Conservation (phyloP, 257 asterid species). For the Phtheirospermum japonicum region DNA sequence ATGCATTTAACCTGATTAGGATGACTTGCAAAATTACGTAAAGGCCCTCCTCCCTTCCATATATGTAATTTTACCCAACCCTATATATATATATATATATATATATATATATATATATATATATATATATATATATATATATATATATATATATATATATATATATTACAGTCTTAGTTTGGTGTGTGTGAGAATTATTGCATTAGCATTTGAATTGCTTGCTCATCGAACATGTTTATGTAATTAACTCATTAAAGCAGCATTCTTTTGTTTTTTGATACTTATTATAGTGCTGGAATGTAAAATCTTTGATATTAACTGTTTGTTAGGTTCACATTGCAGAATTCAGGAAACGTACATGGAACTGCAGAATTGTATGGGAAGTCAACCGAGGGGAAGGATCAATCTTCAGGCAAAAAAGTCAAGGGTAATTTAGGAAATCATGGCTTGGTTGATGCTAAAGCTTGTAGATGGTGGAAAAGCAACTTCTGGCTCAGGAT, state of each 20-base stretch:
- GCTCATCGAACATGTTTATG: no score
- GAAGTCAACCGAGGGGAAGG: constrained; percentile 49
- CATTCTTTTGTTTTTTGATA: not conserved
- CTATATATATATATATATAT: no score
- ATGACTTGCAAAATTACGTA: no score
- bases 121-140: no score
- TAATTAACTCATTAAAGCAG: not conserved
- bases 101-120: no score
- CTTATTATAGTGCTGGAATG: not conserved
- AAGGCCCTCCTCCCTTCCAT: no score
- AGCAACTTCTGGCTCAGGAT: constrained; percentile 69
- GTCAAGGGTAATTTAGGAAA: constrained; percentile 43
- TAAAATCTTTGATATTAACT: not conserved
- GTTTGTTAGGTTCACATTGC: constrained; percentile 23
- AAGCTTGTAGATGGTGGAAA: constrained; percentile 47
- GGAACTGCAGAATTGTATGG: constrained; percentile 49
- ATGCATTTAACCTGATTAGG: no score
- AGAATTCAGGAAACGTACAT: constrained; percentile 43
- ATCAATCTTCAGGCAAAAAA: constrained; percentile 44
- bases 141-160: no score
- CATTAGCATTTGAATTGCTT: no score
- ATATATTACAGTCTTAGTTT: no score
- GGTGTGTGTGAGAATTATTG: no score
- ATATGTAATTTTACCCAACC: no score
- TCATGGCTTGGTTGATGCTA: constrained; percentile 36